phyloP scores from a whole-genome alignment of 352 stramenopile species.

The Phytopythium oedochilum region DNA sequence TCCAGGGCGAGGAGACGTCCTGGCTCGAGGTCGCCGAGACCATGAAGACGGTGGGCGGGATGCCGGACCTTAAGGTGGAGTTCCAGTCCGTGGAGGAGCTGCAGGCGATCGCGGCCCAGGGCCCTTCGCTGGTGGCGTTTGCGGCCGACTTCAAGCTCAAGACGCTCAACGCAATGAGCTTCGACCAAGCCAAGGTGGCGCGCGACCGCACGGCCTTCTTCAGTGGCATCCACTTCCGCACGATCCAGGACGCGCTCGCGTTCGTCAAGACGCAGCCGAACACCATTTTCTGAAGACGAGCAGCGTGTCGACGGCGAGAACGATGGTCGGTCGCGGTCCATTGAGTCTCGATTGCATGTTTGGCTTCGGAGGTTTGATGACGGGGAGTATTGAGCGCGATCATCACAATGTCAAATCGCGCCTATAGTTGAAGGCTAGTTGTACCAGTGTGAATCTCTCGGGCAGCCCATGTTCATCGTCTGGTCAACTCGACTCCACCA shows the following conservation, averaged over 20 bases:
- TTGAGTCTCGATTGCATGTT: background rate
- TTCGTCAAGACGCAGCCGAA: slow-evolving; percentile 17
- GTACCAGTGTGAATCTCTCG: background rate
- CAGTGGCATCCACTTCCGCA: slow-evolving; percentile 18
- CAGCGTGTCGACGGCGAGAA: background rate
- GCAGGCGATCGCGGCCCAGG: slow-evolving; percentile 4
- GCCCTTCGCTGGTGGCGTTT: slow-evolving; percentile 1
- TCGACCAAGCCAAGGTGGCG: slow-evolving; percentile 24
- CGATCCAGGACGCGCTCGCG: slow-evolving; percentile 17
- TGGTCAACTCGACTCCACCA: too few species aligned
- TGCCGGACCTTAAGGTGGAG: slow-evolving; percentile 16
- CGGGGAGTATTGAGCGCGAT: too few species aligned
- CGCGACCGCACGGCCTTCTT: slow-evolving; percentile 27
- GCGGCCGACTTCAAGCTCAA: slow-evolving; percentile 21
- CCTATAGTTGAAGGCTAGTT: too few species aligned
- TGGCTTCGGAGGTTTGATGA: too few species aligned
- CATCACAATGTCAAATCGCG: too few species aligned
- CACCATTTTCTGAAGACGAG: slow-evolving; percentile 4
- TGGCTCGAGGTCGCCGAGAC: slow-evolving; percentile 22
- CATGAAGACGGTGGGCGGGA: slow-evolving; percentile 13
- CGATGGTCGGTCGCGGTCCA: background rate
- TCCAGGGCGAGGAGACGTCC: slow-evolving; percentile 30
- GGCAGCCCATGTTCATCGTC: too few species aligned
- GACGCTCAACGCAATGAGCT: background rate
- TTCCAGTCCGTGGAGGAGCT: slow-evolving; percentile 18